Evolutionary conservation across 352 stramenopile species (phyloP).

Genomic region (Vaucheria bursata): DNA sequence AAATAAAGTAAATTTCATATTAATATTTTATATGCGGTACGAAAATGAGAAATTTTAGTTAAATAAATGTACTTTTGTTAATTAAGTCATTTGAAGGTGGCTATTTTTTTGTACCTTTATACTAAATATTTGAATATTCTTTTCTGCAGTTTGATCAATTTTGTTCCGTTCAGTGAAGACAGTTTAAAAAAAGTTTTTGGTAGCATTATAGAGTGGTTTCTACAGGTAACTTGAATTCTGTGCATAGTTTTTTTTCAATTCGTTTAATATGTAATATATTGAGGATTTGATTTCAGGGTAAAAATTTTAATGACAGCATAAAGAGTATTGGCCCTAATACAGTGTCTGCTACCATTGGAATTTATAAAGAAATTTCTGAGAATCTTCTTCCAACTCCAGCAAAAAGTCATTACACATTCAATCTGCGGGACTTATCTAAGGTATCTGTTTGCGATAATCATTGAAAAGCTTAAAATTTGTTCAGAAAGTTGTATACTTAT

Average conservation of each 20-base stretch:
- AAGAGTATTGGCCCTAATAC: too few relatives aligned
- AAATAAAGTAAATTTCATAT: too few relatives aligned
- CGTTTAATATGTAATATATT: too few relatives aligned
- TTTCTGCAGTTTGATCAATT: slow-evolving; percentile 85
- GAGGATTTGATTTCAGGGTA: too few relatives aligned
- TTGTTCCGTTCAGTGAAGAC: slow-evolving; percentile 72
- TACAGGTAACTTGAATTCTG: slow-evolving; percentile 13
- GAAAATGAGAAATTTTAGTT: too few relatives aligned
- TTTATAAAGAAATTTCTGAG: slow-evolving; percentile 74
- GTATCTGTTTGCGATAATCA: slow-evolving; percentile 55
- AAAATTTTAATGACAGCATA: too few relatives aligned
- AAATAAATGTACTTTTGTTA: too few relatives aligned
- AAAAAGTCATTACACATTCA: slow-evolving; percentile 83
- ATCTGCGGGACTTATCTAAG: slow-evolving; percentile 79
- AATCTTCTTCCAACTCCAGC: slow-evolving; percentile 76
- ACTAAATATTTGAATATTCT: slow-evolving; percentile 50
- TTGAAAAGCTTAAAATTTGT: not conserved
- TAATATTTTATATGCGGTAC: too few relatives aligned
- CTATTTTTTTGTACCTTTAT: not conserved
- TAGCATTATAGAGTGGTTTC: slow-evolving; percentile 75
- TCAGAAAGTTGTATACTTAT: not conserved
- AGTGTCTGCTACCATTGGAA: slow-evolving; percentile 70
- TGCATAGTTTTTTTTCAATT: not conserved
- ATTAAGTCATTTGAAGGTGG: not conserved
- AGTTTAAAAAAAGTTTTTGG: slow-evolving; percentile 79